Conservation (phyloP, 108 stramenopile genomes). For the Parietichytrium sp. region DNA sequence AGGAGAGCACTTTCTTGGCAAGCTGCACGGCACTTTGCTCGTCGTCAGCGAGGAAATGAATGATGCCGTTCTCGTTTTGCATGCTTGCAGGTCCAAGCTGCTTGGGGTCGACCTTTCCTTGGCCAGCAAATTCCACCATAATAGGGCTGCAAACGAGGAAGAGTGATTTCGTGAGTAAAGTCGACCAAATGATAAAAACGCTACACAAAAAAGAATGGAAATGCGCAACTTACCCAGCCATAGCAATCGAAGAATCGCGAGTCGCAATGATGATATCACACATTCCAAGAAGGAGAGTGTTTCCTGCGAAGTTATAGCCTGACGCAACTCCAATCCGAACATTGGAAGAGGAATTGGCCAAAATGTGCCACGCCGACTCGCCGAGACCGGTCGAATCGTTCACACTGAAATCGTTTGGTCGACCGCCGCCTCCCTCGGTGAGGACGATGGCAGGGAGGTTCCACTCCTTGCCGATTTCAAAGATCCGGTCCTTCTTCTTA, state of each 20-base stretch:
- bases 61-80: conserved; percentile 17
- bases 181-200: no score
- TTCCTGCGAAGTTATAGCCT: conserved; percentile 41
- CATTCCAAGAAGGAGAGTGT: conserved; percentile 37
- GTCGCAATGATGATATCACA: conserved; percentile 44
- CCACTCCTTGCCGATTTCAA: conserved; percentile 8
- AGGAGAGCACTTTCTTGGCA: conserved; percentile 46
- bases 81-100: conserved; percentile 30
- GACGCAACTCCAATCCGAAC: conserved; percentile 34
- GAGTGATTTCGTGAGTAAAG: no score
- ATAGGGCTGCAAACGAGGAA: no score
- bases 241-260: background rate
- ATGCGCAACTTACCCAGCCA: no score
- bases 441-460: conserved; percentile 39
- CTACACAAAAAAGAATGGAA: no score
- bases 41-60: conserved; percentile 38
- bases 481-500: conserved; percentile 39
- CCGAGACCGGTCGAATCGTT: conserved; percentile 33
- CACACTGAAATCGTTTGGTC: conserved; percentile 31
- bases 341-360: background rate
- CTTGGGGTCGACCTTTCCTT: conserved; percentile 12
- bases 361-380: background rate
- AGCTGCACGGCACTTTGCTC: background rate
- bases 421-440: conserved; percentile 46
- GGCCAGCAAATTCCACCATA: conserved; percentile 43